These are phyloP conservation scores for Panicum virgatum DNA, from an alignment of 202 grass and related monocot genomes.

Conservation along the genomic window DNA sequence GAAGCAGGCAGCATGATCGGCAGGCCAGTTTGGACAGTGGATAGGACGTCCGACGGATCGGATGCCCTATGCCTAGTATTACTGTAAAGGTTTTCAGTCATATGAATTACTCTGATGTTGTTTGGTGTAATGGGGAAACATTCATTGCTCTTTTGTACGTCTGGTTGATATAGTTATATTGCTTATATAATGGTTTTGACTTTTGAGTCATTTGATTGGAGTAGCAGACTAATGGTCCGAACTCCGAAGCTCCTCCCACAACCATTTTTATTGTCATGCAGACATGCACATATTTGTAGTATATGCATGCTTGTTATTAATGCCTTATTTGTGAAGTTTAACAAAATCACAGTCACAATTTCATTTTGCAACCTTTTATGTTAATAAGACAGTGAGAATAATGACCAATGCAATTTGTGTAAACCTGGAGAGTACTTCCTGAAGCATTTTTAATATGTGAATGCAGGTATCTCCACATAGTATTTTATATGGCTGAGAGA, in stretches of 20 bases:
- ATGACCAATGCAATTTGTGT: background rate
- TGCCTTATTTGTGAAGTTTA: background rate
- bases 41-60: too few species aligned
- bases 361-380: background rate
- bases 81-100: too few species aligned
- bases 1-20: too few species aligned
- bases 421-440: conserved; percentile 1
- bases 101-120: background rate
- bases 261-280: conserved; percentile 6
- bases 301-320: conserved; percentile 5
- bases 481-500: conserved; percentile 96
- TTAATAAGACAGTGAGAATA: background rate
- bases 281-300: conserved; percentile 12
- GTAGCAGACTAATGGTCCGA: background rate
- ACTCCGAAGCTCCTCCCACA: background rate
- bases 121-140: background rate
- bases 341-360: background rate
- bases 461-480: conserved; percentile 81
- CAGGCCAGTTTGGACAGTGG: too few species aligned
- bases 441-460: conserved; percentile 32
- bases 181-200: background rate
- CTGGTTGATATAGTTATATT: background rate
- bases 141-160: conserved; percentile 1
- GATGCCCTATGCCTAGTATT: too few species aligned
- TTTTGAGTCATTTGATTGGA: background rate